These are phyloP conservation scores for Cenchrus purpureus DNA, from an alignment of 176 grass and related monocot species.

Conservation along the genomic window DNA sequence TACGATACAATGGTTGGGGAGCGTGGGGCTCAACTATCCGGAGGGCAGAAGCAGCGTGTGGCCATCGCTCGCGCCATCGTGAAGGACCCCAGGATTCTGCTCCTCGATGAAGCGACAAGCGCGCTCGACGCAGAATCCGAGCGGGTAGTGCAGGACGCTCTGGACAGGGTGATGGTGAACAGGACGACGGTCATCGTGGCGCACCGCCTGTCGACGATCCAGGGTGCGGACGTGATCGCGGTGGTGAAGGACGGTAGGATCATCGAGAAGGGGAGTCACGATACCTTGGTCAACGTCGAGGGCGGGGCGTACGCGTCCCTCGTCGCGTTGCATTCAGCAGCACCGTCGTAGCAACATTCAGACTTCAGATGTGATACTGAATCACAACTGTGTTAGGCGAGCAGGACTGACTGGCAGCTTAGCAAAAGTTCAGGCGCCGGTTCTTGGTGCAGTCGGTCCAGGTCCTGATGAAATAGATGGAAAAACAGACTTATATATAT, in stretches of 20 bases:
- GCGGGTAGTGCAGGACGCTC: constrained; percentile 59
- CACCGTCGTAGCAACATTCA: background rate
- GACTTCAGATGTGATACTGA: background rate
- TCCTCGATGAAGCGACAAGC: constrained; percentile 76
- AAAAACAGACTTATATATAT: background rate
- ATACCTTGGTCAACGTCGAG: constrained; percentile 45
- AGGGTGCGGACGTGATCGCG: constrained; percentile 58
- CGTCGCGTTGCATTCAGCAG: constrained; percentile 48
- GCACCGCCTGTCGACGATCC: constrained; percentile 65
- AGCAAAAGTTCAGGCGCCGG: background rate
- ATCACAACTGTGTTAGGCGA: background rate
- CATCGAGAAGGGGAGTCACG: constrained; percentile 77
- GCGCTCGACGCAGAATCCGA: constrained; percentile 75
- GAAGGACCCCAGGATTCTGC: constrained; percentile 66
- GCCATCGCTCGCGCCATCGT: constrained; percentile 71
- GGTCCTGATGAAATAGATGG: background rate
- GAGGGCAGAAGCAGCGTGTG: constrained; percentile 76
- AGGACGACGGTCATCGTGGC: constrained; percentile 61
- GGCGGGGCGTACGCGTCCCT: constrained; percentile 72
- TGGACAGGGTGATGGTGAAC: constrained; percentile 56
- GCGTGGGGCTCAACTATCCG: constrained; percentile 72
- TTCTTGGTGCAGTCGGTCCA: background rate
- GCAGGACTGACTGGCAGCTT: constrained; percentile 10
- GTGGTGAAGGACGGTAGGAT: constrained; percentile 65
- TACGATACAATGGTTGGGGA: constrained; percentile 70